Conservation (phyloP, 1,284 basidiomycete genomes). For the Porodaedalea pini region DNA sequence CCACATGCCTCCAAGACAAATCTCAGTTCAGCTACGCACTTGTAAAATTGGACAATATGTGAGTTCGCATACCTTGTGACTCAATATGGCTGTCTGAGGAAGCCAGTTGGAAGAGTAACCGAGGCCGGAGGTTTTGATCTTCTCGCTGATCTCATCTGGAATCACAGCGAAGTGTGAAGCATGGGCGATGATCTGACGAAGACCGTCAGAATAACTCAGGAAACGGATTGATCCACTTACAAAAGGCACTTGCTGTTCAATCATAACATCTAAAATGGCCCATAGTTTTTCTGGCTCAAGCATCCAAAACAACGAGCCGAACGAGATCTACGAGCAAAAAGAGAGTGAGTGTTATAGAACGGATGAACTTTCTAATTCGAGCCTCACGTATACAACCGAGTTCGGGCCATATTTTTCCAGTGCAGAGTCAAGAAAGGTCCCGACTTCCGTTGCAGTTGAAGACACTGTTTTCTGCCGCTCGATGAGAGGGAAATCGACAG, state of each 20-base stretch:
- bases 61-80: slow-evolving; percentile 9
- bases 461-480: neutral
- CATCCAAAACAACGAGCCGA: slow-evolving; percentile 20
- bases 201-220: neutral
- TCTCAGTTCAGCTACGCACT: neutral
- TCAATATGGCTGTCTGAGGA: slow-evolving; percentile 19
- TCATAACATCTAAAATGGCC: slow-evolving; percentile 12
- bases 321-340: slow-evolving; percentile 13
- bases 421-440: slow-evolving; percentile 2
- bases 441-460: neutral
- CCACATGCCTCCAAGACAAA: slow-evolving; percentile 17
- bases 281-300: slow-evolving; percentile 11
- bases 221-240: neutral
- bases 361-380: neutral
- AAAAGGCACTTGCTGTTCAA: slow-evolving; percentile 15
- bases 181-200: slow-evolving; percentile 12
- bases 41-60: neutral
- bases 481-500: slow-evolving; percentile 9
- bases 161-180: slow-evolving; percentile 13
- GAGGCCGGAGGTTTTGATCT: slow-evolving; percentile 15
- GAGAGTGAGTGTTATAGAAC: neutral
- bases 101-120: slow-evolving; percentile 18
- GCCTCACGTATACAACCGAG: slow-evolving; percentile 18
- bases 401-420: slow-evolving; percentile 13
- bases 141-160: slow-evolving; percentile 9